These are phyloP conservation scores for Conticribra weissflogii DNA, from an alignment of 108 stramenopile genomes.

Conservation along the genomic window DNA sequence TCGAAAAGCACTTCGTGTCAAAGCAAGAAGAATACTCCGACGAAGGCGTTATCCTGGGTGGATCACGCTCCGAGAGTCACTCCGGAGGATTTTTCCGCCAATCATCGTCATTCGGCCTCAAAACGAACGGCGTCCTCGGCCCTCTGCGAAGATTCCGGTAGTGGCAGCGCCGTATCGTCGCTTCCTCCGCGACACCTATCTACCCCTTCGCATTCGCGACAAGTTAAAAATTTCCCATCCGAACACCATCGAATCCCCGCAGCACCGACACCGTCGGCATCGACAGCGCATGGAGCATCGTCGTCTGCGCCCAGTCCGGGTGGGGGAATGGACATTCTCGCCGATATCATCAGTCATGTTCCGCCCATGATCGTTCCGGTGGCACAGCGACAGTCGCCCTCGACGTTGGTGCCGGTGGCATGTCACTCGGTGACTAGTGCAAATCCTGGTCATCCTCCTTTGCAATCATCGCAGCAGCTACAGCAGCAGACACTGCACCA, in stretches of 20 bases:
- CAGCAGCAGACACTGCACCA: no score
- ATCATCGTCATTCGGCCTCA: no score
- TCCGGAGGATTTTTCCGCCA: no score
- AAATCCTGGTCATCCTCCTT: background rate
- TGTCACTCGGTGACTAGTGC: background rate
- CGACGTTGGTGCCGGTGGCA: background rate
- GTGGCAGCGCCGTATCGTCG: no score
- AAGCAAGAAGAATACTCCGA: background rate
- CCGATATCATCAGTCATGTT: slow-evolving; percentile 49
- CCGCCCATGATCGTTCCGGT: slow-evolving; percentile 44
- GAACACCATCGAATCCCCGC: no score
- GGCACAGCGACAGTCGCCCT: background rate
- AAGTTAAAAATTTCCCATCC: no score
- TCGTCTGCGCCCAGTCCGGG: background rate
- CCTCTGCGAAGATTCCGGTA: no score
- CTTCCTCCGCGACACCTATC: no score
- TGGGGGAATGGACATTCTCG: slow-evolving; percentile 51
- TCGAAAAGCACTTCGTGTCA: background rate
- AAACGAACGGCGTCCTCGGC: no score
- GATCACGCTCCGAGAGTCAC: slow-evolving; percentile 19
- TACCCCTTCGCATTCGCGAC: no score
- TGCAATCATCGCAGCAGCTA: background rate
- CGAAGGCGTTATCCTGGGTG: slow-evolving; percentile 21
- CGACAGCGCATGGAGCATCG: background rate
- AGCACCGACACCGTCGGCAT: no score